phyloP scores from a whole-genome alignment of 169 alveolate genomes.

The Theileria sp. region DNA sequence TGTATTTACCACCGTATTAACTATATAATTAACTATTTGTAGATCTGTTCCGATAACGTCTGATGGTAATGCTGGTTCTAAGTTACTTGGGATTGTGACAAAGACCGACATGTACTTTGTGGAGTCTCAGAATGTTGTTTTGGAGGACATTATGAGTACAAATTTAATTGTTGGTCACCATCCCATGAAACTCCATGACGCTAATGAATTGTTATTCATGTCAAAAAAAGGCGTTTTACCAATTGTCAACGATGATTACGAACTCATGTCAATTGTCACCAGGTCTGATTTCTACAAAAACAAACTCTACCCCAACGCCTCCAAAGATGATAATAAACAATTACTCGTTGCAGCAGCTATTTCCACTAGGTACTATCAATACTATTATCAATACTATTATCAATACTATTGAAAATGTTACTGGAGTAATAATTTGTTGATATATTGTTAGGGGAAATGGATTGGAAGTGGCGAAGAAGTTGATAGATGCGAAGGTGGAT shows the following conservation, averaged over 20 bases:
- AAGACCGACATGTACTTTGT: conserved; percentile 84
- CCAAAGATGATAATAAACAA: conserved; percentile 85
- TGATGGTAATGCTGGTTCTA: conserved; percentile 82
- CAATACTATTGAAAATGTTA: not conserved
- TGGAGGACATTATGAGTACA: conserved; percentile 81
- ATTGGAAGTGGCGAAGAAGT: conserved; percentile 62
- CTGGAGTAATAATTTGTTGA: no score
- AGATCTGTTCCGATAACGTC: conserved; percentile 85
- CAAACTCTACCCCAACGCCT: conserved; percentile 83
- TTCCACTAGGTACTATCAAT: conserved; percentile 64
- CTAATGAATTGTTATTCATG: conserved; percentile 76
- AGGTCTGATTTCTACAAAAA: conserved; percentile 85
- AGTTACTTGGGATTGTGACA: conserved; percentile 84
- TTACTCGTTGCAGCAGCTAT: conserved; percentile 87
- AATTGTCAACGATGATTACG: conserved; percentile 80
- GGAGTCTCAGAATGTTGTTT: conserved; percentile 73
- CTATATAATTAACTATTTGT: not conserved
- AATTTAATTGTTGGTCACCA: conserved; percentile 79
- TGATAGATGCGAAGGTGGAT: conserved; percentile 73
- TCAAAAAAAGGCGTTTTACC: conserved; percentile 84
- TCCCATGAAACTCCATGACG: conserved; percentile 82
- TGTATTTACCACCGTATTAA: no score
- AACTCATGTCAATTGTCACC: conserved; percentile 84
- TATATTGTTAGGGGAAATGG: conserved; percentile 60
- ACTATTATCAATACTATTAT: not conserved